These are phyloP conservation scores for Gossypium ekmanianum DNA, from an alignment of 345 rosid genomes.

Conservation along the genomic window DNA sequence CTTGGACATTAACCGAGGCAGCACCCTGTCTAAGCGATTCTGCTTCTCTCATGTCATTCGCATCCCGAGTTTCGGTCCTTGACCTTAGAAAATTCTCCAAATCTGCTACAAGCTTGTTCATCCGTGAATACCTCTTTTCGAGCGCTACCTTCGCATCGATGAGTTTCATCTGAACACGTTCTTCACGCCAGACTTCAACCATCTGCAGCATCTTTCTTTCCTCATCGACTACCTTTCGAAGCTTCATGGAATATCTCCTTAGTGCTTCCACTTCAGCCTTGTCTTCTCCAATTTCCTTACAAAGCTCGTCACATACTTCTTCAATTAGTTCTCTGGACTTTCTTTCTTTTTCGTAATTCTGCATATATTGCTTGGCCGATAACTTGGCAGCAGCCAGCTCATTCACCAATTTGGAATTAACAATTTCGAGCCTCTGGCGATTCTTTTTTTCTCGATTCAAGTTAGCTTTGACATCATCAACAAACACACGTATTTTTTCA, in stretches of 20 bases:
- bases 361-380: constrained; percentile 51
- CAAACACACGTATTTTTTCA: constrained; percentile 59
- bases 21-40: constrained; percentile 45
- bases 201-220: constrained; percentile 78
- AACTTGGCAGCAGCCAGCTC: constrained; percentile 67
- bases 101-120: constrained; percentile 50
- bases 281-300: constrained; percentile 68
- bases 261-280: constrained; percentile 58
- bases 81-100: constrained; percentile 45
- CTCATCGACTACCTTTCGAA: constrained; percentile 53
- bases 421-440: constrained; percentile 54
- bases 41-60: constrained; percentile 33
- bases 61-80: constrained; percentile 27
- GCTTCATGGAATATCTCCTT: constrained; percentile 52
- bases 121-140: constrained; percentile 38
- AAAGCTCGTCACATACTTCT: constrained; percentile 76
- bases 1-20: constrained; percentile 41
- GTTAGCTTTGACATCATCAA: constrained; percentile 54
- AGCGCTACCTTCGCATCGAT: constrained; percentile 59
- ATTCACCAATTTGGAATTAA: constrained; percentile 63
- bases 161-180: constrained; percentile 79
- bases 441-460: constrained; percentile 58
- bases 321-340: constrained; percentile 58
- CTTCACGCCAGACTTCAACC: constrained; percentile 89
- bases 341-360: constrained; percentile 58